These are phyloP conservation scores for Linum lewisii DNA, from an alignment of 345 rosid species.

Conservation along the genomic window DNA sequence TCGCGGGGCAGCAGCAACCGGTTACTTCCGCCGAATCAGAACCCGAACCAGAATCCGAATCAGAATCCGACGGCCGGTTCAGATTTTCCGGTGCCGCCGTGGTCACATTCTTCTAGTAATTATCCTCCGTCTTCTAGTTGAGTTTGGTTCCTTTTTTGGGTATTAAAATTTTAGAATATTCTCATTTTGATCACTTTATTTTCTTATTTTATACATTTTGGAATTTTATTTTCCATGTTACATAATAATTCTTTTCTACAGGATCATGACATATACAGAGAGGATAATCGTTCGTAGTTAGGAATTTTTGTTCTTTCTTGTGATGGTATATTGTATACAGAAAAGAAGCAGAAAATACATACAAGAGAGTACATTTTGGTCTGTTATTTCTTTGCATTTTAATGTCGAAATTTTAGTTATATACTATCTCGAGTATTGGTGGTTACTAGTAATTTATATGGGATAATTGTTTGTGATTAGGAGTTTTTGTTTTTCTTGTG, in stretches of 20 bases:
- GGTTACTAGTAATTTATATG: too few relatives aligned
- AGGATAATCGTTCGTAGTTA: too few relatives aligned
- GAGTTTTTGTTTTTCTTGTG: background rate
- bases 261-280: background rate
- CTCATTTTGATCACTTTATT: background rate
- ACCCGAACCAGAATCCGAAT: background rate
- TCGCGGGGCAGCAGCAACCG: constrained; percentile 28
- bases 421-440: too few relatives aligned
- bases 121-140: constrained; percentile 26
- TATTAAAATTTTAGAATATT: background rate
- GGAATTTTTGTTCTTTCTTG: background rate
- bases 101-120: constrained; percentile 29
- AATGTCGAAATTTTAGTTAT: too few relatives aligned
- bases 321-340: background rate
- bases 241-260: background rate
- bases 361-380: too few relatives aligned
- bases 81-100: constrained; percentile 20
- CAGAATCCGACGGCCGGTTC: constrained; percentile 23
- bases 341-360: background rate
- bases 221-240: background rate
- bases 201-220: too few relatives aligned
- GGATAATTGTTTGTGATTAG: background rate
- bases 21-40: constrained; percentile 7
- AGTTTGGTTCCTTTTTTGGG: background rate
- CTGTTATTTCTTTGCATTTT: too few relatives aligned